These are phyloP conservation scores for Aegilops tauschii DNA, from an alignment of 176 grass and related monocot genomes.

Conservation along the genomic window DNA sequence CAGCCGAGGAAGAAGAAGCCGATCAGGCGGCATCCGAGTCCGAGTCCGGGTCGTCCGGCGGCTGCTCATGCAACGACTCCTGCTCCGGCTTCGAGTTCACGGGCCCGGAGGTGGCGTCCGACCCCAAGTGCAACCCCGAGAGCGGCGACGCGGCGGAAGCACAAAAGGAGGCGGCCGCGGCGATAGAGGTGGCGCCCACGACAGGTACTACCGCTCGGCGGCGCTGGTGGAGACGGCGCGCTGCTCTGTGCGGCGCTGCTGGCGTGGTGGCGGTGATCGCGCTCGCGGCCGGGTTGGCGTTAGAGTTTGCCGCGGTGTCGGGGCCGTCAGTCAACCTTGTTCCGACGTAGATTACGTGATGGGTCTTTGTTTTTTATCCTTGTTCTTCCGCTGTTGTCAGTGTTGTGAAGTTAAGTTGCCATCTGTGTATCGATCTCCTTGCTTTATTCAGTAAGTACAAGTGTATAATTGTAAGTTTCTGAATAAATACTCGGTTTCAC, in stretches of 20 bases:
- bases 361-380: background rate
- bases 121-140: background rate
- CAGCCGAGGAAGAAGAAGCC: background rate
- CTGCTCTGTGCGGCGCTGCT: constrained; percentile 17
- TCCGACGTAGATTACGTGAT: constrained; percentile 21
- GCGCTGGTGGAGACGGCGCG: constrained; percentile 13
- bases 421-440: background rate
- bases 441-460: background rate
- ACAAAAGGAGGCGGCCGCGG: background rate
- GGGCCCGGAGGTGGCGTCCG: background rate
- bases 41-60: background rate
- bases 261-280: constrained; percentile 11
- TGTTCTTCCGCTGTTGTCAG: background rate
- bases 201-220: background rate
- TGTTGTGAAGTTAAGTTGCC: background rate
- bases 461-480: background rate
- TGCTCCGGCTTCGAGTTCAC: constrained; percentile 15
- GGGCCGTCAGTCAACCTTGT: constrained; percentile 22
- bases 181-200: background rate
- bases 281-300: constrained; percentile 5
- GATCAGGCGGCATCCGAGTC: background rate
- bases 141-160: background rate
- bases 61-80: constrained; percentile 46
- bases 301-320: constrained; percentile 29
- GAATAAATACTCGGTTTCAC: background rate